Percentiles rank a stretch among this genome's conserved stretches.
phyloP scores from a whole-genome alignment of 2,329 filamentous ascomycete genomes.

The Lecanicillium sp. region DNA sequence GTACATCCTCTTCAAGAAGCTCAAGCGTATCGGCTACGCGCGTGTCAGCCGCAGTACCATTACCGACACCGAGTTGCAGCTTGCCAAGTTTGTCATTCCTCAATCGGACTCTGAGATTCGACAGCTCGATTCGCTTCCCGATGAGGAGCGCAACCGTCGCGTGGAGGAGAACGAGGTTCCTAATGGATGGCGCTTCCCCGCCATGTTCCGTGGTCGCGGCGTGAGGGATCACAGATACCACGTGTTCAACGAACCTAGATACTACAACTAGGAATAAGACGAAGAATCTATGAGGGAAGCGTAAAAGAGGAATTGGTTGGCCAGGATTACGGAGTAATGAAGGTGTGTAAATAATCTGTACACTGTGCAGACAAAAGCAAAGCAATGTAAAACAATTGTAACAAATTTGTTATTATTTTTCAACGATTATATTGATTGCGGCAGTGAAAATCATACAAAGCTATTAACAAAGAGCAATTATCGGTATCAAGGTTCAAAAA shows the following conservation, averaged over 20 bases:
- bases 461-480: too few relatives aligned
- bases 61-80: conserved; percentile 94
- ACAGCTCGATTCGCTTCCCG: conserved; percentile 28
- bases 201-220: conserved; percentile 74
- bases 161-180: conserved; percentile 68
- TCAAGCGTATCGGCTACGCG: conserved; percentile 82
- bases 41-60: conserved; percentile 83
- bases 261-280: conserved; percentile 36
- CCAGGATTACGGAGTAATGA: too few relatives aligned
- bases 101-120: conserved; percentile 46
- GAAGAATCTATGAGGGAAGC: too few relatives aligned
- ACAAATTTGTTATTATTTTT: too few relatives aligned
- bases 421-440: too few relatives aligned
- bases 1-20: conserved; percentile 90
- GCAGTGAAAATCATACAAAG: too few relatives aligned
- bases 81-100: conserved; percentile 88
- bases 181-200: conserved; percentile 73
- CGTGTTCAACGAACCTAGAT: conserved; percentile 87
- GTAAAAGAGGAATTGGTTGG: too few relatives aligned
- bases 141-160: conserved; percentile 47
- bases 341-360: too few relatives aligned
- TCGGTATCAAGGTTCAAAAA: too few relatives aligned
- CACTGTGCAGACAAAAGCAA: too few relatives aligned
- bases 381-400: too few relatives aligned
- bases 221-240: conserved; percentile 88